These are phyloP conservation scores for Thraustochytrium sp. DNA, from an alignment of 352 stramenopile species.

Conservation along the genomic window DNA sequence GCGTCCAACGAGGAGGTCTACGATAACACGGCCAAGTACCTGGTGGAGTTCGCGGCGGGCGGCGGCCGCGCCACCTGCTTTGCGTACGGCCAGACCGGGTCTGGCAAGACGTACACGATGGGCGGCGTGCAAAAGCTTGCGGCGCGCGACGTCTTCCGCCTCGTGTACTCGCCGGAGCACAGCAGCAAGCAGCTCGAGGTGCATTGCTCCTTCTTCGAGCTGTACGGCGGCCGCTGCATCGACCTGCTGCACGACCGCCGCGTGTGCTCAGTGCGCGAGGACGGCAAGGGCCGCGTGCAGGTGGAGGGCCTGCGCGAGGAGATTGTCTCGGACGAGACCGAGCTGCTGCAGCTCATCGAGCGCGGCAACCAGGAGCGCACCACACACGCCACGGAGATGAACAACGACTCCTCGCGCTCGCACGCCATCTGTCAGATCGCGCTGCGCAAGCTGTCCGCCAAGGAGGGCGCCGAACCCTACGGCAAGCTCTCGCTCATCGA, in stretches of 20 bases:
- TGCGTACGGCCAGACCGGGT: constrained; percentile 92
- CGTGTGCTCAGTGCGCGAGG: constrained; percentile 82
- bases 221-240: constrained; percentile 90
- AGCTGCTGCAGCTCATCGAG: constrained; percentile 85
- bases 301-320: constrained; percentile 90
- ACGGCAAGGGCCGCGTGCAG: constrained; percentile 84
- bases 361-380: constrained; percentile 75
- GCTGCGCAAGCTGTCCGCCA: constrained; percentile 56
- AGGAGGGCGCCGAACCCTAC: constrained; percentile 44
- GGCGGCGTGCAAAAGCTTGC: constrained; percentile 66
- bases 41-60: constrained; percentile 89
- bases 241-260: constrained; percentile 86
- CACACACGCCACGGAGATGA: constrained; percentile 78
- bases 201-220: constrained; percentile 91
- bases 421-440: constrained; percentile 80
- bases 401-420: constrained; percentile 79
- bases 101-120: constrained; percentile 88
- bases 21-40: constrained; percentile 72
- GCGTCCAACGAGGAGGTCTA: constrained; percentile 87
- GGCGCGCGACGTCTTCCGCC: constrained; percentile 63
- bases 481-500: constrained; percentile 92
- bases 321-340: constrained; percentile 68
- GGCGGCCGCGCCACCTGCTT: constrained; percentile 89
- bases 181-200: constrained; percentile 66
- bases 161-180: constrained; percentile 46